Base-by-base conservation (phyloP, 805 yeast species). In the Metschnikowia orientalis region DNA sequence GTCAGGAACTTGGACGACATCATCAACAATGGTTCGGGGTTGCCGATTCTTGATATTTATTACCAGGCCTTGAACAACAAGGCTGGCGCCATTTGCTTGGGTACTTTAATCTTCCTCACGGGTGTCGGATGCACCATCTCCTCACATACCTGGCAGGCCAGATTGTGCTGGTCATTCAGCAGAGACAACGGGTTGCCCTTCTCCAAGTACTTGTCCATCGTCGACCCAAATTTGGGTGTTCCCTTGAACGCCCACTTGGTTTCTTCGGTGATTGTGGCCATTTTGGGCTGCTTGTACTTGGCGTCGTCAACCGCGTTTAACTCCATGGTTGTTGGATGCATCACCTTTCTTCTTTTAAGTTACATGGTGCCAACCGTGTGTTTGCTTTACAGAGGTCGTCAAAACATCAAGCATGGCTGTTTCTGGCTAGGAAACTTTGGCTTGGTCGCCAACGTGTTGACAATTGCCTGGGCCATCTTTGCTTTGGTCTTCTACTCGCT, bases 151-250 rank as follows among this genome's bases (percentile, higher is more conserved):
- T 63, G 67, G 68, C 69, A 63, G 53, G 60, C 68, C 16, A 54
- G 69, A 50, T 51, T 63, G 38, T 61, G 67, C 44, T 63, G 68
- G 68, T 59, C 67, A 8, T 63, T 63, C 47, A 54, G 64, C 30
- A 57, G 69, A 54, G 69, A 63, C 54, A 57, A 60, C 36, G 69
- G 69, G 8, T 56, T 63, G 45, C 69, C 69, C n/a, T 56, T 51
- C 29, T 61, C 67, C 40, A 60, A 59, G 44, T 53, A 56, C 44
- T 59, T 59, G 45, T 44, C 61, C n/a, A 49, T 53, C 20, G 54
- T 63, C 14, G 60, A 62, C 50, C 62, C 64, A 18, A 59, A 57
- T 37, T 40, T 54, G 34, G 64, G 65, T 8, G 59, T 63, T 11
- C 69, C 69, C 12, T 47, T 63, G 27, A 59, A 60, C 34, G 69